Base-by-base conservation (phyloP, 2,329 filamentous ascomycete genomes). In the Didymellaceae sp. region DNA sequence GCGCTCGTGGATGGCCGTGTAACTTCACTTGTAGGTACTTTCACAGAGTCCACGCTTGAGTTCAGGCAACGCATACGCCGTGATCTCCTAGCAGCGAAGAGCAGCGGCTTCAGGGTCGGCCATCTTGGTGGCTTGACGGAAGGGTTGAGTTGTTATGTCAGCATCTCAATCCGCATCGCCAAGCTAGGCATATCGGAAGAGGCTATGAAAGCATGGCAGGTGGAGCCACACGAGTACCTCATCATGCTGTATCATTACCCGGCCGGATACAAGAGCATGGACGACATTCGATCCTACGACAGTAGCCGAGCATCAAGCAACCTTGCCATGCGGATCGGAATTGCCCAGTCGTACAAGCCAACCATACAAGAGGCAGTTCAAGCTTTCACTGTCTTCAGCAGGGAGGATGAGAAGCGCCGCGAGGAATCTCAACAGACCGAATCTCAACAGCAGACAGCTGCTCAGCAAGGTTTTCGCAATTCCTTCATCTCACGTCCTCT, bases 121-220 rank as follows among this genome's bases (percentile, higher is more conserved):
- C 76, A 86, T 24, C 68, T 88, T 9, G 80, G 79, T 10, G 76
- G 80, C 14, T 74, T 85, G 14, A 69, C 79, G 18, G 66, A 75
- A 1, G 74, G 75, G 9, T 79, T 75, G 51, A 76, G 70, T 20
- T 75, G 78, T 43, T 82, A 82, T 52, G 70, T 94, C 14, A 85
- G 84, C 4, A 72, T 94, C 2, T 90, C 91, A 0, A 82, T 89
- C 22, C 85, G 84, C 4, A 82, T 89, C 22, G 77, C 80, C 4
- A 88, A 88, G 60, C 81, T 96, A 1, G 85, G 82, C 0, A 82
- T 96, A 10, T 87, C 89, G 0, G 80, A 87, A 28, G 89, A 92
- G 63, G 86, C 85, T 0, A 82, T 90, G 71, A 80, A 87, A 63
- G 89, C 91, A 1, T 96, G 91, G 91, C 81, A 87, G 52, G 70